Evolutionary conservation across 441 rosid genomes (phyloP).

Genomic region (Gossypium davidsonii): DNA sequence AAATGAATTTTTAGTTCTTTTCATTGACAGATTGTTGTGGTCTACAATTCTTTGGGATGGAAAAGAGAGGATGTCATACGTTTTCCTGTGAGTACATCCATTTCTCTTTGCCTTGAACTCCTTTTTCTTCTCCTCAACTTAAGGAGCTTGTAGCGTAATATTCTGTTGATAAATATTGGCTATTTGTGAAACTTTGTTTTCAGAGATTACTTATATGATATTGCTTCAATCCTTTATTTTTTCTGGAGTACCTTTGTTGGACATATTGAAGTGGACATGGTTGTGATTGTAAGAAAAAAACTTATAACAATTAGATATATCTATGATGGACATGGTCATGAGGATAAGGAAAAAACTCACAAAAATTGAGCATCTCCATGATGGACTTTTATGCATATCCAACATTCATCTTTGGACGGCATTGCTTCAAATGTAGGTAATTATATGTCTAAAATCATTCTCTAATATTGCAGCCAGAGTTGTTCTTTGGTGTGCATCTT

Average conservation of each 20-base stretch:
- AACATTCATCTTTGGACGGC: neutral
- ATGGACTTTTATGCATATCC: neutral
- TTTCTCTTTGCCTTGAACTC: constrained; percentile 11
- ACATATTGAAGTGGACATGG: neutral
- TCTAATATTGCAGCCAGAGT: neutral
- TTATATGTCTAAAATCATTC: neutral
- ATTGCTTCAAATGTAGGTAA: constrained; percentile 1
- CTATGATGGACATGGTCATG: neutral
- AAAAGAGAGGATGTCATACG: constrained; percentile 75
- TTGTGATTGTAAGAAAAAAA: neutral
- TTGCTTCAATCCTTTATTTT: constrained; percentile 6
- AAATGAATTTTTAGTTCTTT: constrained; percentile 16
- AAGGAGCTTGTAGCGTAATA: neutral
- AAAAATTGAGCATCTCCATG: neutral
- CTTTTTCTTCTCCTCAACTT: neutral
- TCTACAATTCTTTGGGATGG: constrained; percentile 97
- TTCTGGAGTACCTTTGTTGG: neutral
- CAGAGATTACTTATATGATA: constrained; percentile 2
- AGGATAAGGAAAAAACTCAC: neutral
- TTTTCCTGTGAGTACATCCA: constrained; percentile 67
- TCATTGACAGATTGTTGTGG: constrained; percentile 55
- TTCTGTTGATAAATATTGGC: constrained; percentile 6
- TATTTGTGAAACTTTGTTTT: constrained; percentile 7
- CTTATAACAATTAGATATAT: neutral
- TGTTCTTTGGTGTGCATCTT: neutral